Base-by-base conservation (phyloP, 2,329 filamentous ascomycete genomes). In the Colletotrichum truncatum region DNA sequence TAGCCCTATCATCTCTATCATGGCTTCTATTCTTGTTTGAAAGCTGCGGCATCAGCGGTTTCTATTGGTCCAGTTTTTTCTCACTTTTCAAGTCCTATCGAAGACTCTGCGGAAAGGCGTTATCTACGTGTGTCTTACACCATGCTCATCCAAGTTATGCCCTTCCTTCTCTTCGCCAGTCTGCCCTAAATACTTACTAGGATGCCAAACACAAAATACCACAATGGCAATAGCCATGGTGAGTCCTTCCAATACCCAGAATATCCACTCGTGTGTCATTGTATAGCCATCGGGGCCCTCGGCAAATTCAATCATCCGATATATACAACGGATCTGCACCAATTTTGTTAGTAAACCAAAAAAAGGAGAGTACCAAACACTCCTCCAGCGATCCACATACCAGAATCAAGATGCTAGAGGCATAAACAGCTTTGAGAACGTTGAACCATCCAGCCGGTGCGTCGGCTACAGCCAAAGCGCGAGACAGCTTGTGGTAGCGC, bases 271-370 rank as follows among this genome's bases (percentile, higher is more conserved):
- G 21, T 83, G 80, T 4, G 71, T 76, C 68, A 85, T 84, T 1
- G 82, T 73, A 68, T 87, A 87, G 14, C 80, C 78, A 6, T 84
- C 73, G n/a, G 81, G 82, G 0, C 84, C 84, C 34, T 84, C 77
- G 0, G 81, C 80, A 64, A 86, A 86, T 67, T 87, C 84, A 49
- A 84, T 77, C 4, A 84, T 79, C n/a, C 84, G 80, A 65, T 84
- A 87, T 26, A 85, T 76, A n/a, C 81, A 85, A 12, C 84, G 82
- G 4, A 84, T 66, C 75, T 85, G n/a, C 26, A n/a, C n/a, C n/a
- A 41, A 18, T 5, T 4, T 23, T 2, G 18, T 21, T 32, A 1
- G 6, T 56, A 30, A 16, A n/a, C 7, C 39, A 12, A 16, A 2
- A n/a, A 4, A n/a, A 7, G 4, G 30, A 12, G 30, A 39, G 11